phyloP scores from a whole-genome alignment of 768 basidiomycete species.

The Amanita rimosa region DNA sequence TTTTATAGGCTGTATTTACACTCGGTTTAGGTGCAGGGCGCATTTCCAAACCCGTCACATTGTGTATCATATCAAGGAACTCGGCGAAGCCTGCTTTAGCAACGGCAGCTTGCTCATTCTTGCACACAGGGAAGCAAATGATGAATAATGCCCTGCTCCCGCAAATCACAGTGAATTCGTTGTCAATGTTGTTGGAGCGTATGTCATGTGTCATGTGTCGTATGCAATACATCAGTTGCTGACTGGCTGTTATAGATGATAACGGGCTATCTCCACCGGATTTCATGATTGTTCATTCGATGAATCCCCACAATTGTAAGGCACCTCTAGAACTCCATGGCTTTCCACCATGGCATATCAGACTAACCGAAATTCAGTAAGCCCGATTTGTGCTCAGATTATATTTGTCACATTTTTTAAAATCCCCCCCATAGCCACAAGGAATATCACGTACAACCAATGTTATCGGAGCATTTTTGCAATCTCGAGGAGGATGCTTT shows the following conservation, averaged over 20 bases:
- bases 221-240: constrained; percentile 1
- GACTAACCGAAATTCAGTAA: constrained; percentile 72
- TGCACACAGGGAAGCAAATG: constrained; percentile 11
- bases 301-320: constrained; percentile 25
- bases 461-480: too few relatives aligned
- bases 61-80: constrained; percentile 46
- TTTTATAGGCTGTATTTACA: too few relatives aligned
- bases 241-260: constrained; percentile 25
- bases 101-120: constrained; percentile 36
- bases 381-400: constrained; percentile 14
- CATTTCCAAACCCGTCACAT: constrained; percentile 22
- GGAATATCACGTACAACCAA: neutral
- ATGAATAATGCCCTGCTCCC: neutral
- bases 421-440: neutral
- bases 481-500: constrained; percentile 46
- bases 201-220: constrained; percentile 8
- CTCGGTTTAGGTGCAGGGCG: neutral
- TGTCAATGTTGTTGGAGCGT: constrained; percentile 55
- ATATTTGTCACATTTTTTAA: neutral
- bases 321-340: constrained; percentile 57
- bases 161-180: constrained; percentile 21
- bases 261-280: constrained; percentile 56
- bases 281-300: constrained; percentile 63
- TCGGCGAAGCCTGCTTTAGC: constrained; percentile 61
- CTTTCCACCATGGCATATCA: constrained; percentile 82